Conservation (phyloP, 129 eudicot species). For the Pulicaria dysenterica region DNA sequence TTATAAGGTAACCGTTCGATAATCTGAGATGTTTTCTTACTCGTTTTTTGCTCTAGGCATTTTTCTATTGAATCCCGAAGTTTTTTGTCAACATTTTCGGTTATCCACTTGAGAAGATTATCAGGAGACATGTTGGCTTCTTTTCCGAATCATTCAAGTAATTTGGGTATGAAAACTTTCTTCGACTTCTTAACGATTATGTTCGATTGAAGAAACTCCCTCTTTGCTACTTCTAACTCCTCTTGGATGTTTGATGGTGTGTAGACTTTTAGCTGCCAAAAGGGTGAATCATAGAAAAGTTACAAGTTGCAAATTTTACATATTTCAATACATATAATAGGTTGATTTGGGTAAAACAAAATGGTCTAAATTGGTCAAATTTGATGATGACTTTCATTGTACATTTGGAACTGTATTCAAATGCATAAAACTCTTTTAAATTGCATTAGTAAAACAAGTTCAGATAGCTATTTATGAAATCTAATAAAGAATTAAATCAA, state of each 20-base stretch:
- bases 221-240: conserved; percentile 66
- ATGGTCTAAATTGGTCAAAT: too few relatives aligned
- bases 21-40: conserved; percentile 50
- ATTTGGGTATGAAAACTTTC: conserved; percentile 63
- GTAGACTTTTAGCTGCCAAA: conserved; percentile 67
- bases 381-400: too few relatives aligned
- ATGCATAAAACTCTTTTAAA: not conserved
- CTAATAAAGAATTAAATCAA: too few relatives aligned
- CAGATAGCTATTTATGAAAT: too few relatives aligned
- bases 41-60: conserved; percentile 46
- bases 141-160: conserved; percentile 67
- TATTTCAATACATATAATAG: not conserved
- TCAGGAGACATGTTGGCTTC: conserved; percentile 68
- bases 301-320: not conserved
- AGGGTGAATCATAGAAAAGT: not conserved
- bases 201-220: conserved; percentile 73
- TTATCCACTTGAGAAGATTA: conserved; percentile 58
- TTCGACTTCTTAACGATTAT: conserved; percentile 70
- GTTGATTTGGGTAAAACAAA: not conserved
- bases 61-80: conserved; percentile 58
- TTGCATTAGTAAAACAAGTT: too few relatives aligned
- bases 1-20: conserved; percentile 76
- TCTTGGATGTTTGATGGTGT: conserved; percentile 66
- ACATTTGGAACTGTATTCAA: not conserved
- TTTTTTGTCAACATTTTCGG: conserved; percentile 62